Percentiles rank a stretch among this genome's conserved stretches.
Conservation (phyloP, 1,284 basidiomycete species). For the Melanopsichium pennsylvanicum region DNA sequence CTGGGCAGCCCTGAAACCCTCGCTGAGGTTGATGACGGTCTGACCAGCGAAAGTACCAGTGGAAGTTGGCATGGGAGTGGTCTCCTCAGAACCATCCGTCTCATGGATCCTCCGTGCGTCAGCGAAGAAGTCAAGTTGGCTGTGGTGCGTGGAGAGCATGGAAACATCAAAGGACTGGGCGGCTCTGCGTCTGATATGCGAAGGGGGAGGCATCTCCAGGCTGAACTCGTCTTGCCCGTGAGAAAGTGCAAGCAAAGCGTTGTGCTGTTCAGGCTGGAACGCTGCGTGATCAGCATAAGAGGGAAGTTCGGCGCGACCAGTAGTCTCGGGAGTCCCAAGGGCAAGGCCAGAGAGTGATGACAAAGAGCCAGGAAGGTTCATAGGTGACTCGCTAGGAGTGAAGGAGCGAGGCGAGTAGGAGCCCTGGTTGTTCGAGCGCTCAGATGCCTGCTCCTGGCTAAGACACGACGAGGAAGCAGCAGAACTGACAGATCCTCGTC, state of each 20-base stretch:
- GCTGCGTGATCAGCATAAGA: slow-evolving; percentile 14
- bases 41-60: slow-evolving; percentile 44
- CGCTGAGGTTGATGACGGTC: slow-evolving; percentile 30
- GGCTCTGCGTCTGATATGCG: slow-evolving; percentile 24
- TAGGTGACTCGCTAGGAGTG: slow-evolving; percentile 38
- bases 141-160: slow-evolving; percentile 31
- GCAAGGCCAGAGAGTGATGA: slow-evolving; percentile 44
- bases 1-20: slow-evolving; percentile 33
- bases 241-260: slow-evolving; percentile 34
- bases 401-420: slow-evolving; percentile 44
- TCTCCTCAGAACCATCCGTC: slow-evolving; percentile 46
- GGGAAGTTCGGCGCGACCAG: slow-evolving; percentile 18
- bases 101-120: slow-evolving; percentile 19
- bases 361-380: slow-evolving; percentile 36
- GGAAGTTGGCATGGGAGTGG: slow-evolving; percentile 49
- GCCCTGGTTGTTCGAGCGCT: slow-evolving; percentile 13
- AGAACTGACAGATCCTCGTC: slow-evolving; percentile 42
- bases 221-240: slow-evolving; percentile 37
- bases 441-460: slow-evolving; percentile 25
- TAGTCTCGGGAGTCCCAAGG: slow-evolving; percentile 32
- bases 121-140: slow-evolving; percentile 1
- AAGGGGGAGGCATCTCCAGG: slow-evolving; percentile 39
- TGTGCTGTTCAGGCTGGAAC: slow-evolving; percentile 39
- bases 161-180: slow-evolving; percentile 44
- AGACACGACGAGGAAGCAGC: slow-evolving; percentile 38